Evolutionary conservation across 441 rosid species (phyloP).

Genomic region (Gossypium schwendimanii): DNA sequence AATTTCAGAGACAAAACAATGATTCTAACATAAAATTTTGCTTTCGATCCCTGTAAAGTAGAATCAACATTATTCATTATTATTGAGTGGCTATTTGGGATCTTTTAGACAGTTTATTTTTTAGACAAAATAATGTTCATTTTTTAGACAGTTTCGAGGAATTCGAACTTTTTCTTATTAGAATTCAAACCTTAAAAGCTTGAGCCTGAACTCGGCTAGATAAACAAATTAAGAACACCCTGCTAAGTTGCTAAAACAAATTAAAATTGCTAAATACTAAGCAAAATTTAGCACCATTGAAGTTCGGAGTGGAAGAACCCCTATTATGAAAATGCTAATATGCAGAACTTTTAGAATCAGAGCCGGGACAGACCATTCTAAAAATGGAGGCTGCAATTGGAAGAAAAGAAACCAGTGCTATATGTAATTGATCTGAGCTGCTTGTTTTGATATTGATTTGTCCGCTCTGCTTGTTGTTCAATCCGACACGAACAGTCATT

Average conservation of each 20-base stretch:
- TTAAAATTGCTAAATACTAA: background rate
- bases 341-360: slow-evolving; percentile 3
- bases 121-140: background rate
- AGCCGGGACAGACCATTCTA: slow-evolving; percentile 13
- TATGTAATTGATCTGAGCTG: slow-evolving; percentile 41
- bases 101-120: background rate
- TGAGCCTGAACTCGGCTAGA: too few relatives aligned
- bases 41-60: slow-evolving; percentile 13
- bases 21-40: slow-evolving; percentile 15
- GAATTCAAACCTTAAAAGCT: background rate
- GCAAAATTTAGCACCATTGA: background rate
- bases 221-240: background rate
- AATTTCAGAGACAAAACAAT: slow-evolving; percentile 2
- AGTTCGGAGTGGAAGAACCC: background rate
- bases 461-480: slow-evolving; percentile 49
- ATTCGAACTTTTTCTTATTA: background rate
- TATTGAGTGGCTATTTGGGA: slow-evolving; percentile 12
- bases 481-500: slow-evolving; percentile 35
- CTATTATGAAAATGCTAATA: background rate
- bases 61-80: slow-evolving; percentile 1
- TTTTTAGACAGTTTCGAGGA: background rate
- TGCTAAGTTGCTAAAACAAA: background rate
- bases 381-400: slow-evolving; percentile 29
- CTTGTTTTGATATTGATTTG: slow-evolving; percentile 38
- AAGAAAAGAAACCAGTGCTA: slow-evolving; percentile 34